Percentiles rank a stretch among this genome's conserved stretches.
phyloP scores from a whole-genome alignment of 202 grass and related monocot species.

The Alloteropsis angusta region DNA sequence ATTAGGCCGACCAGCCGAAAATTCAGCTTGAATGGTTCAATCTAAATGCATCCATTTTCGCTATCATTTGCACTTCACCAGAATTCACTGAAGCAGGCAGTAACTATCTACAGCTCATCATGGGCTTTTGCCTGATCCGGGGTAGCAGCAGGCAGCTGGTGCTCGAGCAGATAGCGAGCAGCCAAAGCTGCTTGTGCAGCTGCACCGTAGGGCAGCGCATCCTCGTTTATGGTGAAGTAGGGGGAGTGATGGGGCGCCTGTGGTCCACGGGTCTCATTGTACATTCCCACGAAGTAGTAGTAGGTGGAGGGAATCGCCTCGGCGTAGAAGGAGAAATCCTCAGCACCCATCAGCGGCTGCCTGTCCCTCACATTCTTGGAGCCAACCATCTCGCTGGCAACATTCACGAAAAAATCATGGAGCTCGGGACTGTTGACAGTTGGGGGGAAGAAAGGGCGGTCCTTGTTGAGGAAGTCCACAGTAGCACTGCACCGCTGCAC shows the following conservation, averaged over 20 bases:
- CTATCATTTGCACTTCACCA: not conserved
- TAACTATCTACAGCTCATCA: constrained; percentile 69
- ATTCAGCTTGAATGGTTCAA: not conserved
- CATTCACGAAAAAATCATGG: constrained; percentile 56
- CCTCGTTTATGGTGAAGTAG: constrained; percentile 69
- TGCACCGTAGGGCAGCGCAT: constrained; percentile 49
- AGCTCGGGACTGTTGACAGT: constrained; percentile 57
- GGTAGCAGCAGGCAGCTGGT: not conserved
- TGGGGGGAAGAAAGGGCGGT: constrained; percentile 55
- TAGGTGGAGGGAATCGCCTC: constrained; percentile 47
- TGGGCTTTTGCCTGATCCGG: constrained; percentile 17
- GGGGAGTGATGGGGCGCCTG: constrained; percentile 45
- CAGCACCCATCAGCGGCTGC: constrained; percentile 62
- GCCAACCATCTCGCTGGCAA: constrained; percentile 49
- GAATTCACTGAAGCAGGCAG: not conserved
- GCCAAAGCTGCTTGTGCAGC: constrained; percentile 61
- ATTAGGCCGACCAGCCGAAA: not conserved
- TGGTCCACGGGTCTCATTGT: constrained; percentile 20
- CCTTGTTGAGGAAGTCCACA: constrained; percentile 50
- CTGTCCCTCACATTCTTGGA: constrained; percentile 51
- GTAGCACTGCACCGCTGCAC: constrained; percentile 82
- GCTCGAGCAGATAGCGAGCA: constrained; percentile 54
- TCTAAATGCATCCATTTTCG: not conserved
- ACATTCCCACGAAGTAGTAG: constrained; percentile 81
- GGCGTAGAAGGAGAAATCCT: constrained; percentile 77